Base-by-base conservation (phyloP, 2,329 filamentous ascomycete species). In the Dendryphion nanum region DNA sequence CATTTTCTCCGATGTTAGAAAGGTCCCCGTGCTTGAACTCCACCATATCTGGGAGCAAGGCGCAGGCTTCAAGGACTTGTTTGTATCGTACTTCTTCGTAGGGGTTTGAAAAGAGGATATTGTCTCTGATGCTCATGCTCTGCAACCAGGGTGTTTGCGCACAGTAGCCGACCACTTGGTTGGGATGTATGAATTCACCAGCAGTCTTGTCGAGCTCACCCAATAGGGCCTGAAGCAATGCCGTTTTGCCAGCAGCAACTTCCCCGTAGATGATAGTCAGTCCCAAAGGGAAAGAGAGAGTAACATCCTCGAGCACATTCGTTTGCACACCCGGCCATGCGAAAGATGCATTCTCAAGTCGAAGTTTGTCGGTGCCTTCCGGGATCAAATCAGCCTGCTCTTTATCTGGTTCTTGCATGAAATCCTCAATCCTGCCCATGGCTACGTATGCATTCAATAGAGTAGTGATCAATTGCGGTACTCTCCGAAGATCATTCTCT, bases 341-440 rank as follows among this genome's bases (percentile, higher is more conserved):
- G 57, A 94, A 94, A 0, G 81, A 82, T 4, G 86, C 86, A 18
- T 79, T 67, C 2, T 74, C 68, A 32, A 94, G 71, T 28, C 75
- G 55, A 2, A 77, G 57, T 19, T 58, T 47, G 3, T 60, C 57
- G 18, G 58, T 59, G 32, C 61, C 66, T 31, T 58, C 66, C 10
- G 59, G 51, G 3, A 58, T 58, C 14, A 66, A 59, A 3, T 70
- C 68, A 3, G 63, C 61, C 18, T 77, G 73, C 19, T 79, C 77
- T 50, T 89, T 88, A 54, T 95, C 81, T 0, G 87, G 87, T 62
- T 95, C 89, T 1, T 73, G 70, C 87, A 95, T 94, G 67, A 94
- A 95, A 16, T 79, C 76, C 53, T 95, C 86, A 15, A 95, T 88
- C 48, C 89, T 83, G 6, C 78, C 80, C 45, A 95, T 80, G 0